These are phyloP conservation scores for Petasospora fabianii DNA, from an alignment of 1,139 yeast species.

Conservation along the genomic window DNA sequence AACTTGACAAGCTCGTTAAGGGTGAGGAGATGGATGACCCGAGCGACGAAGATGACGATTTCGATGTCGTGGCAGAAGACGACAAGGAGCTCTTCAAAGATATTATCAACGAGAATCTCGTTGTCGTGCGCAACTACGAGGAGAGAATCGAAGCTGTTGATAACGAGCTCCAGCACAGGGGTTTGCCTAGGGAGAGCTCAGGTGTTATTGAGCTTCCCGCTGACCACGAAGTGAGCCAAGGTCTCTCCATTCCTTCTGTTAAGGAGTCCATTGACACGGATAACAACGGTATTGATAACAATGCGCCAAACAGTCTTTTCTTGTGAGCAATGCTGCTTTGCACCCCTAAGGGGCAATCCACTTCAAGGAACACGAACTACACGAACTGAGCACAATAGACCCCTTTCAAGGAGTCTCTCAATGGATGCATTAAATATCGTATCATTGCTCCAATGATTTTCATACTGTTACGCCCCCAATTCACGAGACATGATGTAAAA, in stretches of 20 bases:
- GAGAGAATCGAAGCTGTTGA: conserved; percentile 21
- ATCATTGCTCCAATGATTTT: too few species aligned
- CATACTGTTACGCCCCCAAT: too few species aligned
- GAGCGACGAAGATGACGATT: conserved; percentile 20
- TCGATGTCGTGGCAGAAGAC: conserved; percentile 11
- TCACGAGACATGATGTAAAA: too few species aligned
- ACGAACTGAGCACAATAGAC: background rate
- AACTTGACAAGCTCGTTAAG: conserved; percentile 18
- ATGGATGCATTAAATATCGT: too few species aligned
- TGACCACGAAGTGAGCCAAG: too few species aligned
- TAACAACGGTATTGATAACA: conserved; percentile 19
- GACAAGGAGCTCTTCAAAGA: conserved; percentile 20
- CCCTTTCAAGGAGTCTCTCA: too few species aligned
- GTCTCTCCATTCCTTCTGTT: background rate
- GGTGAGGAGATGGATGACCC: conserved; percentile 17
- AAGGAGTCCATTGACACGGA: conserved; percentile 17
- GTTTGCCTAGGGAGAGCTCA: conserved; percentile 8
- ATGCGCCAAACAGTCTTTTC: conserved; percentile 22
- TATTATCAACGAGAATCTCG: conserved; percentile 23
- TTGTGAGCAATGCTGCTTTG: conserved; percentile 8
- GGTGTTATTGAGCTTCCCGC: background rate
- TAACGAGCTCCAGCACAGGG: conserved; percentile 23
- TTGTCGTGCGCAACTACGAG: conserved; percentile 22
- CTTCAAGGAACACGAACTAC: too few species aligned
- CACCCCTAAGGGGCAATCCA: too few species aligned